phyloP scores from a whole-genome alignment of 2,329 filamentous ascomycete species.

The Phialophora macrospora region DNA sequence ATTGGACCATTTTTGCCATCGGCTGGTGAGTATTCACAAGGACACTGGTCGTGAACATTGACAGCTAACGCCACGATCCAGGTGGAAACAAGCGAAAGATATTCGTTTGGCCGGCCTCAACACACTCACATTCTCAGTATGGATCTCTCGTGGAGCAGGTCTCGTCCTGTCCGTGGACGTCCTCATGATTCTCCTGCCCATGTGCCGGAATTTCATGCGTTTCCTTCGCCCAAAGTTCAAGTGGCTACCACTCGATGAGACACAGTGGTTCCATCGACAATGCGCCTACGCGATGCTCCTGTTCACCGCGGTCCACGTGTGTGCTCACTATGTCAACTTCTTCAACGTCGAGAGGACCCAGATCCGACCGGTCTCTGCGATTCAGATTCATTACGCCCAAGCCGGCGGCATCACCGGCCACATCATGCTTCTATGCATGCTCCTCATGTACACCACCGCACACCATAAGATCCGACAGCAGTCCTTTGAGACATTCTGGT shows the following conservation, averaged over 20 bases:
- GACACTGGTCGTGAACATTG: constrained; percentile 34
- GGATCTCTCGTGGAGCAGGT: constrained; percentile 93
- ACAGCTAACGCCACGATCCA: constrained; percentile 47
- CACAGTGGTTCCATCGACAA: constrained; percentile 94
- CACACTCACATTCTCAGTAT: constrained; percentile 82
- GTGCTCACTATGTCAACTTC: constrained; percentile 95
- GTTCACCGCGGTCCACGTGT: constrained; percentile 77
- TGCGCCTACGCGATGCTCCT: constrained; percentile 86
- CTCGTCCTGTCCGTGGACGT: constrained; percentile 82
- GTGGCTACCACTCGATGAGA: constrained; percentile 93
- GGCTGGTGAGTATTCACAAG: constrained; percentile 71
- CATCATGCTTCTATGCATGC: constrained; percentile 98
- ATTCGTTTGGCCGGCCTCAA: constrained; percentile 76
- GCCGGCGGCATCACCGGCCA: constrained; percentile 93
- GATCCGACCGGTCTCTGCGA: constrained; percentile 76
- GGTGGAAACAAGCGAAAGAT: constrained; percentile 78
- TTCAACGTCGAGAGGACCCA: constrained; percentile 90
- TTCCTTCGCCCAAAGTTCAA: constrained; percentile 83
- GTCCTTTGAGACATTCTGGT: constrained; percentile 98
- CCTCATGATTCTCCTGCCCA: constrained; percentile 86
- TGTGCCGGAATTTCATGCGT: constrained; percentile 89
- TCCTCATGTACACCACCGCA: constrained; percentile 95
- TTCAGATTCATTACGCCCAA: constrained; percentile 90
- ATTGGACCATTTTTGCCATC: constrained; percentile 77
- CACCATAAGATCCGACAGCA: constrained; percentile 94